These are phyloP conservation scores for Cladosporium velox DNA, from an alignment of 2,329 filamentous ascomycete genomes.

Conservation along the genomic window DNA sequence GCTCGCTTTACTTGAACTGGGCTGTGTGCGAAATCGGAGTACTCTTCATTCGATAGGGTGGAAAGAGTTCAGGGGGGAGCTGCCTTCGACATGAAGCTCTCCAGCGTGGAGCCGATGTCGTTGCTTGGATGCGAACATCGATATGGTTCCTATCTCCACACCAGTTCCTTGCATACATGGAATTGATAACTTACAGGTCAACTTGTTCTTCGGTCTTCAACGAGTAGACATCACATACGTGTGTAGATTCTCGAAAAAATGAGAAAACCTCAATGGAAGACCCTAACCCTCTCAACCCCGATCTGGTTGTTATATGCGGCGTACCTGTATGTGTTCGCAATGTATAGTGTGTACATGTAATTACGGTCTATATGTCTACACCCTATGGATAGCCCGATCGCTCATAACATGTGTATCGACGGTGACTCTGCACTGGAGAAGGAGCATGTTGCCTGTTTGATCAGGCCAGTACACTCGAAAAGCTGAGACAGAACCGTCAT, in stretches of 20 bases:
- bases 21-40: neutral
- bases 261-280: rapidly evolving
- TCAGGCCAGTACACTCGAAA: neutral
- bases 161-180: neutral
- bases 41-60: neutral
- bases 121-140: neutral
- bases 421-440: neutral
- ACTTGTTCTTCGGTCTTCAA: neutral
- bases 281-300: neutral
- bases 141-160: neutral
- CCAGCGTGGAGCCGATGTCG: neutral
- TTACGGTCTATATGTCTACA: neutral
- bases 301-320: neutral
- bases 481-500: neutral
- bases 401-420: neutral
- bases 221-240: neutral
- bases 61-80: neutral
- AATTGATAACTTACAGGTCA: neutral
- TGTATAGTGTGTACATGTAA: no score
- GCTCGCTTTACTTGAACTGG: neutral
- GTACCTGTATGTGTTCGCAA: neutral
- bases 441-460: neutral
- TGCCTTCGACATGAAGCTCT: neutral
- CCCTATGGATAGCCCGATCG: neutral
- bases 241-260: neutral